Evolutionary conservation across 2,329 filamentous ascomycete species (phyloP), one percentile per base, ranked within the genome.

Genomic region (Daldinia sp.): DNA sequence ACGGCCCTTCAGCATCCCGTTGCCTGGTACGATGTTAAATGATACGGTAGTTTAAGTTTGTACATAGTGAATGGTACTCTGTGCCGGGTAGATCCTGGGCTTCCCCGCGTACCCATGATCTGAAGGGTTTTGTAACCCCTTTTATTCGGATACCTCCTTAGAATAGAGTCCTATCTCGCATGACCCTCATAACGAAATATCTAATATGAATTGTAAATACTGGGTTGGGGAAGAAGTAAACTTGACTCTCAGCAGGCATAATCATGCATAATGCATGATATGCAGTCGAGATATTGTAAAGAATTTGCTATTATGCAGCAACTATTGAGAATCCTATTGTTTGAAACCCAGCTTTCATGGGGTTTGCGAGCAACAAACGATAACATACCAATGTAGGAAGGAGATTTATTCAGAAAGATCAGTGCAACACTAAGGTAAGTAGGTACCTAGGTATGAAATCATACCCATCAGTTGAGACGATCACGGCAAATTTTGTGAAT

Each of bases 191-290:
- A 35, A 55, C 48, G 60, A 15, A 63, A 41, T 58, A 53, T 37
- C n/a, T 27, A 2, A 54, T 35, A 25, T 25, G 21, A 23, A 25
- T 45, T 27, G 1, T 29, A 29, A 32, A 35, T 34, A 41, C 52
- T 58, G 56, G 56, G 56, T 60, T 45, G 59, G 55, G 52, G 27
- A 54, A 47, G 34, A 27, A 23, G 25, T 17, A 58, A 39, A 15
- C 10, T 43, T 19, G 41, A 13, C 37, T 29, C 19, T 13, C 27
- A 4, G 21, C 35, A 57, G 30, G 19, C 50, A 50, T 43, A 39
- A 19, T 30, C 32, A 41, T 43, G 58, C 64, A 64, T 64, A 41
- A 61, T 59, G 54, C 60, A 61, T 59, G 23, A 56, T 43, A 58
- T 55, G 54, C 45, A 45, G 29, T 61, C 45, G 17, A 13, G 29